Conservation (phyloP, 192 early-diverging fungal species). For the Coemansia sp. region DNA sequence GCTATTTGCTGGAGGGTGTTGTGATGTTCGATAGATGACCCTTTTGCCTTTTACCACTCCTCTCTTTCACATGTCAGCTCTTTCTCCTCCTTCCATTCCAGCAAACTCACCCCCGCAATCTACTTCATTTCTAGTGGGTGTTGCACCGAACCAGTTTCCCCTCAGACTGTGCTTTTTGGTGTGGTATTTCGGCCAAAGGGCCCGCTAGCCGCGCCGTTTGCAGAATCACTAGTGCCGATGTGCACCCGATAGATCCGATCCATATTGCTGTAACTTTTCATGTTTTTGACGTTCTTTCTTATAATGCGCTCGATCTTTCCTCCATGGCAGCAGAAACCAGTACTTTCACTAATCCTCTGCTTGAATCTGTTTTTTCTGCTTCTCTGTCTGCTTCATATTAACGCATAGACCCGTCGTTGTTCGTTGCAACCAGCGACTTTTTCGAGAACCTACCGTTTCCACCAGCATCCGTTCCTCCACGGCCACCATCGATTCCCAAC, state of each 20-base stretch:
- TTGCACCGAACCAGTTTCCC: background rate
- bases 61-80: slow-evolving; percentile 25
- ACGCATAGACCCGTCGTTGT: slow-evolving; percentile 37
- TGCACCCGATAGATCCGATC: background rate
- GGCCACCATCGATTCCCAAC: slow-evolving; percentile 48
- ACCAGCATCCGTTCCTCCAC: slow-evolving; percentile 21
- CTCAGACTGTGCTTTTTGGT: background rate
- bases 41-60: background rate
- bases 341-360: background rate
- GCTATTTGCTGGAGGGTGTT: background rate
- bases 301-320: slow-evolving; percentile 4
- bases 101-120: background rate
- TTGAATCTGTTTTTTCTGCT: background rate
- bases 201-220: too few species aligned
- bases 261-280: background rate
- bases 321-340: background rate
- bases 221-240: too few species aligned
- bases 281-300: background rate
- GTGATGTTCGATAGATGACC: too few species aligned
- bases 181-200: background rate
- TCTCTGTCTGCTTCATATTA: slow-evolving; percentile 4
- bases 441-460: slow-evolving; percentile 35
- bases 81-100: background rate
- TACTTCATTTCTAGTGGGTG: too few species aligned
- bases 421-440: slow-evolving; percentile 38